Evolutionary conservation across 2,329 filamentous ascomycete species (phyloP), one percentile per base, ranked within the genome.

Genomic region (Graphilbum fragrans): DNA sequence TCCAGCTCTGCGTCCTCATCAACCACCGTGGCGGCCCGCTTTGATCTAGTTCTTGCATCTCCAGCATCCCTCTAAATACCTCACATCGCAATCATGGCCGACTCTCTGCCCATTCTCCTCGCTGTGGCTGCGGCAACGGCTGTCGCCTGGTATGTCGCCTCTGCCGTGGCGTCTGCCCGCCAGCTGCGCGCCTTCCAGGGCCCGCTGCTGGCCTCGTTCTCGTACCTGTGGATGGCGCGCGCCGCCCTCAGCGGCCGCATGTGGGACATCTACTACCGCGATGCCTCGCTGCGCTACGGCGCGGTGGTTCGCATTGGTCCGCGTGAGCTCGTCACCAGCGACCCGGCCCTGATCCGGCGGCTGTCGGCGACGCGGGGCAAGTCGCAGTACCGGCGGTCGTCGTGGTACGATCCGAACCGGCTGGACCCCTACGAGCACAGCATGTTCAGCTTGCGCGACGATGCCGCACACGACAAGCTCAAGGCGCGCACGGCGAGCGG

Each of bases 391-490:
- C 45, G 41, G 10, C 52, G 55, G 14, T 54, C 54, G 9, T 43
- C 45, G 2, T 69, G 62, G 60, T 69, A 69, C 54, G 60, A 62
- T 44, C 58, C 59, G n/a, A 58, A 65, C 47, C 58, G 61, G n/a
- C 53, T 72, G 39, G 64, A 74, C 47, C 63, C 65, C 1, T 60
- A 64, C 32, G 55, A 61, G 22, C 61, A 70, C 52, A 66, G 64
- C 46, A 60, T 74, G 43, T 63, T 76, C 49, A 70, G 61, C 19
- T 57, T 64, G 20, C 42, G 49, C 14, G 49, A 56, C 42, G 51
- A 49, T 27, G 49, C 43, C 9, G 35, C 34, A 17, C 57, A 59
- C 41, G 57, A 58, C 47, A 35, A 42, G 12, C 42, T 56, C 42
- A 58, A 57, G 45, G 48, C 46, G 1, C 47, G 50, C 21, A 50